Conservation (phyloP, 495 filamentous ascomycete species). For the Filosporella fistucella region DNA sequence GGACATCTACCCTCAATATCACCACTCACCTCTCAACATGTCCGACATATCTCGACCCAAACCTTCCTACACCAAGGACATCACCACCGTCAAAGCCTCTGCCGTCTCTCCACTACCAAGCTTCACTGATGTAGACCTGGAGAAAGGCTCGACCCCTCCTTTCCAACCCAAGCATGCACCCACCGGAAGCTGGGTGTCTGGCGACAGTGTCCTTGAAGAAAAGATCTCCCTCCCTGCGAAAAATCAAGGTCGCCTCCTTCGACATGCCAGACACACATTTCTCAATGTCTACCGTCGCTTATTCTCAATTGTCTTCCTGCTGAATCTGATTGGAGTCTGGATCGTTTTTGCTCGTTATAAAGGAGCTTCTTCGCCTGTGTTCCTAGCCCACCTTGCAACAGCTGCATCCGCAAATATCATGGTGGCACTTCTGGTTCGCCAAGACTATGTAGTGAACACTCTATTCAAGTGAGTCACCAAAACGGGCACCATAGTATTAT, state of each 20-base stretch:
- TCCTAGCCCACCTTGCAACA: slow-evolving; percentile 20
- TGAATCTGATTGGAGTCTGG: slow-evolving; percentile 12
- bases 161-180: too few relatives aligned
- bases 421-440: slow-evolving; percentile 55
- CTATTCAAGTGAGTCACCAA: slow-evolving; percentile 43
- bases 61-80: too few relatives aligned
- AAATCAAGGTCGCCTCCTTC: not conserved
- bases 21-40: too few relatives aligned
- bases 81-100: too few relatives aligned
- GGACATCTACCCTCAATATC: too few relatives aligned
- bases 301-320: slow-evolving; percentile 14
- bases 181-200: too few relatives aligned
- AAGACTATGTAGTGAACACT: slow-evolving; percentile 71
- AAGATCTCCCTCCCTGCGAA: slow-evolving; percentile 5
- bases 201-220: too few relatives aligned
- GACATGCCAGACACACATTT: slow-evolving; percentile 9
- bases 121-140: too few relatives aligned
- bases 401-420: slow-evolving; percentile 44
- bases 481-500: not conserved
- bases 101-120: too few relatives aligned
- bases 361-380: not conserved
- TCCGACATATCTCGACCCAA: too few relatives aligned
- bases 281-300: slow-evolving; percentile 18
- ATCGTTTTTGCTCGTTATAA: not conserved
- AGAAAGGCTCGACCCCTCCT: too few relatives aligned